Conservation (phyloP, 208 protist species). For the Leishmania guyanensis region DNA sequence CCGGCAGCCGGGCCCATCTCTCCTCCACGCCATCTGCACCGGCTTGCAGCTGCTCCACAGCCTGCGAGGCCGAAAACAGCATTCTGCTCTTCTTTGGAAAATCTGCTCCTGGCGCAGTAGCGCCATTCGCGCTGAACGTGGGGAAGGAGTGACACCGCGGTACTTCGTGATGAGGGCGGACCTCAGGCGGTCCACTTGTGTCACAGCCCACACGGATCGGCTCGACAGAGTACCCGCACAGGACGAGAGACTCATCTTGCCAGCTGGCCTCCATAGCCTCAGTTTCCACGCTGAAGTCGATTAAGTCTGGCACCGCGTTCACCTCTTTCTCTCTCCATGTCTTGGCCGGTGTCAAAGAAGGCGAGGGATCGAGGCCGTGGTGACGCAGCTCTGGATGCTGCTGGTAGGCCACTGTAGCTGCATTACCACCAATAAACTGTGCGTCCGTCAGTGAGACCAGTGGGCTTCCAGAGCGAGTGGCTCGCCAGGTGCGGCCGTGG, state of each 20-base stretch:
- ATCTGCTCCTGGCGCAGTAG: background rate
- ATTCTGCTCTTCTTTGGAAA: background rate
- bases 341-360: background rate
- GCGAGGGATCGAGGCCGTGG: background rate
- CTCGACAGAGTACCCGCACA: slow-evolving; percentile 32
- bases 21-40: background rate
- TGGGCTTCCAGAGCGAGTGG: slow-evolving; percentile 3
- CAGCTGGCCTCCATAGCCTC: slow-evolving; percentile 10
- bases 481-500: background rate
- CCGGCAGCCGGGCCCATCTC: background rate
- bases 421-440: background rate
- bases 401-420: background rate
- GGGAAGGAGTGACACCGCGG: background rate
- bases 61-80: background rate
- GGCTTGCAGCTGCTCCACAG: background rate
- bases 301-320: slow-evolving; percentile 10
- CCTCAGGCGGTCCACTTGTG: background rate
- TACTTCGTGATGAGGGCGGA: background rate
- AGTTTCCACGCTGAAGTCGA: slow-evolving; percentile 34
- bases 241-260: slow-evolving; percentile 24
- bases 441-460: slow-evolving; percentile 9
- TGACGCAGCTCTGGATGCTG: background rate
- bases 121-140: background rate
- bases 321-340: background rate
- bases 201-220: slow-evolving; percentile 9